Evolutionary conservation across 164 flowering plant genomes (phyloP).

Genomic region (Magnolia changhungtana): DNA sequence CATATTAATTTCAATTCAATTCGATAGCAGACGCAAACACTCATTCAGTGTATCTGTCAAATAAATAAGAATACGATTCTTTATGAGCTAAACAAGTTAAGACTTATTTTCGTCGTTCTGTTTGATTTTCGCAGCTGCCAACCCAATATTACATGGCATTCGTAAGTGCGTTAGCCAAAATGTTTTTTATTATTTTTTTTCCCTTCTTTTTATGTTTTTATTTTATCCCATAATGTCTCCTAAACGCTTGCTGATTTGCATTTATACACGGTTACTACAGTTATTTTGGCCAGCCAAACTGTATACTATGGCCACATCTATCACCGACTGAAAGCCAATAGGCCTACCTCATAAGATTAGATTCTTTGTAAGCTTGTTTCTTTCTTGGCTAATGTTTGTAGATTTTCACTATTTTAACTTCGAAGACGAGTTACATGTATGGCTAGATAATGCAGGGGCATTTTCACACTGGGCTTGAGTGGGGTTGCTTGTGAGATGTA

Average conservation of each 20-base stretch:
- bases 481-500: too few species aligned
- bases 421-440: too few species aligned
- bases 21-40: background rate
- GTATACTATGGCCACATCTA: constrained; percentile 62
- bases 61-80: background rate
- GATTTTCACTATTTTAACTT: background rate
- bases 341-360: constrained; percentile 22
- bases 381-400: background rate
- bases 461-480: too few species aligned
- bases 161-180: constrained; percentile 33
- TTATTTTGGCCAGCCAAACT: constrained; percentile 38
- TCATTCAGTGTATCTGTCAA: background rate
- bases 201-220: background rate
- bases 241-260: constrained; percentile 22
- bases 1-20: too few species aligned
- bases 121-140: constrained; percentile 62
- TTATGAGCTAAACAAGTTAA: background rate
- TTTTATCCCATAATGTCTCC: background rate
- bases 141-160: constrained; percentile 72
- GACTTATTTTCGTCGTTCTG: background rate
- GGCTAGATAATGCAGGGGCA: too few species aligned
- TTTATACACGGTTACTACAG: constrained; percentile 54
- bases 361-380: background rate
- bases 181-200: background rate
- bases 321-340: constrained; percentile 32